Conservation (phyloP, 805 yeast genomes). For the Scheffersomyces lignosus region DNA sequence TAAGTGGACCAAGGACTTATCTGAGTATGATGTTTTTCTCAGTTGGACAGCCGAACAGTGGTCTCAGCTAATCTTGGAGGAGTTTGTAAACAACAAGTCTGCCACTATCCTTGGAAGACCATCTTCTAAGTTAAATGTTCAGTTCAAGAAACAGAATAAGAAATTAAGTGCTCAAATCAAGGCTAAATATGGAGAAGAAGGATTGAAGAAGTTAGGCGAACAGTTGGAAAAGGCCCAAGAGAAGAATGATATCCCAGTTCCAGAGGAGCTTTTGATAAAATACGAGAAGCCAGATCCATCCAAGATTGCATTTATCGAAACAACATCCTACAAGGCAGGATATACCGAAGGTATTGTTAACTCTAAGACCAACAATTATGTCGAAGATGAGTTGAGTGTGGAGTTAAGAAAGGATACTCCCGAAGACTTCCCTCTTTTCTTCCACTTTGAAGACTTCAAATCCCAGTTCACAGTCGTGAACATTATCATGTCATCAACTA, state of each 20-base stretch:
- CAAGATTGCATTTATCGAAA: conserved; percentile 67
- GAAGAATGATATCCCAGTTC: conserved; percentile 75
- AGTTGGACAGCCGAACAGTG: conserved; percentile 70
- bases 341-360: conserved; percentile 31
- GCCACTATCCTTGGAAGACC: conserved; percentile 75
- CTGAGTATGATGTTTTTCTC: conserved; percentile 58
- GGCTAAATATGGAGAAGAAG: conserved; percentile 54
- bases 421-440: conserved; percentile 54
- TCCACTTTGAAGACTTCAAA: conserved; percentile 77
- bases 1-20: conserved; percentile 52
- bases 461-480: conserved; percentile 78
- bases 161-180: conserved; percentile 50
- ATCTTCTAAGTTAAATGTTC: conserved; percentile 56
- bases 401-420: conserved; percentile 33
- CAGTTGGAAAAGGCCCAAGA: conserved; percentile 61
- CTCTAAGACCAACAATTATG: conserved; percentile 19
- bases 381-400: conserved; percentile 22
- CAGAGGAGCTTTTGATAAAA: conserved; percentile 57
- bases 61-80: conserved; percentile 52
- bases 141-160: conserved; percentile 51
- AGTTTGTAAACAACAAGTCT: conserved; percentile 60
- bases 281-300: conserved; percentile 77
- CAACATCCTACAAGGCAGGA: conserved; percentile 65
- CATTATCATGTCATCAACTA: conserved; percentile 56
- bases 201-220: conserved; percentile 52